Conservation (phyloP, 129 eudicot genomes). For the Logfia minima region DNA sequence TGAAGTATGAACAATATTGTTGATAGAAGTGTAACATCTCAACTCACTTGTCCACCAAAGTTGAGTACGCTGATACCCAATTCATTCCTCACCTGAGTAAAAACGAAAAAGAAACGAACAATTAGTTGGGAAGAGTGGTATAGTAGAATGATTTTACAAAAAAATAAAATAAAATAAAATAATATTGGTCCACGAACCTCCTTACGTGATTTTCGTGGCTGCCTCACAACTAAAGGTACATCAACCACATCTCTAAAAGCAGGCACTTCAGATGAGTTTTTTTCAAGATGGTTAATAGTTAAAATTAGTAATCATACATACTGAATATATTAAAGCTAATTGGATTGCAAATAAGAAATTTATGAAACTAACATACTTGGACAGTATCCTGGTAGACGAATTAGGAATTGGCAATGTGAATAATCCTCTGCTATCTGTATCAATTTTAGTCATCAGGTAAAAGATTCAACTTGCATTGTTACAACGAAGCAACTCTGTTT, state of each 20-base stretch:
- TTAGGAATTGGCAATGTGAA: slow-evolving; percentile 90
- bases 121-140: too few species aligned
- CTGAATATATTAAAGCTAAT: too few species aligned
- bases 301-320: too few species aligned
- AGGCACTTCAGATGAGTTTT: slow-evolving; percentile 62
- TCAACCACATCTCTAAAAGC: slow-evolving; percentile 94
- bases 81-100: slow-evolving; percentile 71
- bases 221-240: slow-evolving; percentile 94
- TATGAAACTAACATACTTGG: slow-evolving; percentile 64
- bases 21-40: neutral
- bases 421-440: slow-evolving; percentile 97
- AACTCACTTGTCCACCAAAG: slow-evolving; percentile 95
- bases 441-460: neutral
- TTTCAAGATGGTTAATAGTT: too few species aligned
- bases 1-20: too few species aligned
- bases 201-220: slow-evolving; percentile 75
- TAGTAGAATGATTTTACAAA: too few species aligned
- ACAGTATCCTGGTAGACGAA: slow-evolving; percentile 94
- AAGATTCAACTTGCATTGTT: too few species aligned
- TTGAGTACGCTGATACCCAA: slow-evolving; percentile 84
- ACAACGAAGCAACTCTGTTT: too few species aligned
- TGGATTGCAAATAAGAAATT: too few species aligned
- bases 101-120: neutral
- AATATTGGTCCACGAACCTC: slow-evolving; percentile 45
- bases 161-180: too few species aligned